phyloP scores from a whole-genome alignment of 257 asterid genomes.

The Scutellaria baicalensis region DNA sequence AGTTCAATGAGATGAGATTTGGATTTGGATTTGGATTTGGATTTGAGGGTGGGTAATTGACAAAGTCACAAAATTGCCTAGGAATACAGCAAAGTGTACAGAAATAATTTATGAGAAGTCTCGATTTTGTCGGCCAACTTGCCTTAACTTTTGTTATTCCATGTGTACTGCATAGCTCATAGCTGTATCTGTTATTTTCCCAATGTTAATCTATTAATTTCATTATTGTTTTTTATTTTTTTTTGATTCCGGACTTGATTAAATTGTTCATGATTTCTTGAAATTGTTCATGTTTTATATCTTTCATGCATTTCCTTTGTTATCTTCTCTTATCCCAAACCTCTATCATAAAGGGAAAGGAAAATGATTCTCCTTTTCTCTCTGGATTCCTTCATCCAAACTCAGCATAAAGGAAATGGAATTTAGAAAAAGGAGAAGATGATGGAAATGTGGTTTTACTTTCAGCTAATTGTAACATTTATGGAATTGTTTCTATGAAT shows the following conservation, averaged over 20 bases:
- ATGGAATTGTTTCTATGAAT: too few relatives aligned
- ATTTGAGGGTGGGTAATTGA: not conserved
- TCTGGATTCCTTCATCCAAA: not conserved
- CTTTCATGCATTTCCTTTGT: not conserved
- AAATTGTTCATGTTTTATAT: not conserved
- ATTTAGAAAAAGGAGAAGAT: not conserved
- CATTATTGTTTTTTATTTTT: too few relatives aligned
- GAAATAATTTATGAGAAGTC: slow-evolving; percentile 3
- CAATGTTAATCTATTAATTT: too few relatives aligned
- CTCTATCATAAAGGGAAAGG: slow-evolving; percentile 9
- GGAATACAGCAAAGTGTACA: not conserved
- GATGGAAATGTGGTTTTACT: not conserved
- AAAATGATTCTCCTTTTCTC: not conserved
- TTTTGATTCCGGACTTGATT: not conserved
- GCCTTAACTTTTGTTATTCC: slow-evolving; percentile 17
- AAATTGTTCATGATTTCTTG: not conserved
- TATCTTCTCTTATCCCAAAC: not conserved
- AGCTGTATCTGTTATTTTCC: slow-evolving; percentile 8
- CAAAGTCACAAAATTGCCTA: not conserved
- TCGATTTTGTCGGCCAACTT: slow-evolving; percentile 30
- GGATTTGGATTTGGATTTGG: not conserved
- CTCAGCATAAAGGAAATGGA: not conserved
- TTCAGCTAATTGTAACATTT: not conserved
- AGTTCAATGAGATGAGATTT: not conserved
- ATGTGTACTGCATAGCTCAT: not conserved